Base-by-base conservation (phyloP, 2,329 filamentous ascomycete species). In the Nannizzia gypsea region DNA sequence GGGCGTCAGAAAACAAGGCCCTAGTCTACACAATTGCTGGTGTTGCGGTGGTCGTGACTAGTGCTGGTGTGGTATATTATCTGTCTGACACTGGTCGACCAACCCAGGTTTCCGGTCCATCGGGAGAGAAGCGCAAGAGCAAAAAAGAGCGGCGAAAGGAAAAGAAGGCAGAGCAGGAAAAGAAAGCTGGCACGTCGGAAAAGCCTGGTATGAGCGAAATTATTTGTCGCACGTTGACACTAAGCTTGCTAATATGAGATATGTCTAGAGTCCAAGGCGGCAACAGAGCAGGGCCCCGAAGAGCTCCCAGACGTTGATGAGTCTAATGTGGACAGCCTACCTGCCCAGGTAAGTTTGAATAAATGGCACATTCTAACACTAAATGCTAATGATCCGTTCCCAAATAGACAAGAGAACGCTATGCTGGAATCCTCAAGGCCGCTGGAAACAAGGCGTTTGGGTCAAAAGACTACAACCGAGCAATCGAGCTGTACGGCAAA, bases 371-470 rank as follows among this genome's bases (percentile, higher is more conserved):
- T 20, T 50, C 2, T 13, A 24, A 42, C 6, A 15, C n/a, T 42
- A n/a, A 15, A 17, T 15, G 9, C 22, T 42, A 56, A 17, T 28
- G 58, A 63, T 17, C 42, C 44, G 6, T 26, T 34, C 22, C 17
- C 15, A 20, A 1, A n/a, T 52, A 92, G 75, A 84, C 95, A 72
- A 86, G 89, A 66, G 90, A 91, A 72, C 85, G 90, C 60, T 93
- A 89, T 74, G 90, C 93, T 36, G 85, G 85, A 61, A 95, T 95
- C 78, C 80, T 99, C 66, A 99, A 99, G 81, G 89, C 89, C 63
- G 88, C 89, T 28, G 93, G 93, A 62, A 99, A 99, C 81, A 95
- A 93, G 77, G 90, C 93, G 6, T 99, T 96, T 70, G 90, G 90
- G 63, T 85, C 86, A 66, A 97, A 96, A 78, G 88, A 95, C 70